phyloP scores from a whole-genome alignment of 192 early-diverging fungal genomes.

The Gamsiella multidivaricata region DNA sequence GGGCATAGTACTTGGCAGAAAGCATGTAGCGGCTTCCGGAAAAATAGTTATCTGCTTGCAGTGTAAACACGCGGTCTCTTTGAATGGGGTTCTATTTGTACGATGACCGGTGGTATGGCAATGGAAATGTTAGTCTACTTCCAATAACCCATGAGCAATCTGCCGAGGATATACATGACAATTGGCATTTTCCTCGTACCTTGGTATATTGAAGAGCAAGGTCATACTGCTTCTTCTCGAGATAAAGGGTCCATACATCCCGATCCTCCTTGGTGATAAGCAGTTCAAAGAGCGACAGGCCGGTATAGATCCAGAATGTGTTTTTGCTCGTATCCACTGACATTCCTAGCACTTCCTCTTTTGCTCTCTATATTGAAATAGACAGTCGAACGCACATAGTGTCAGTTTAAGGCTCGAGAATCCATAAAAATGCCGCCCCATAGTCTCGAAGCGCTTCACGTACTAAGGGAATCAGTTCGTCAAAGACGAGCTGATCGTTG shows the following conservation, averaged over 20 bases:
- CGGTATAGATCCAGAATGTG: constrained; percentile 94
- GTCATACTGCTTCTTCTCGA: constrained; percentile 86
- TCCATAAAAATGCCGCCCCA: background rate
- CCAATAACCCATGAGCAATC: no score
- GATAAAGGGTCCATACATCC: constrained; percentile 93
- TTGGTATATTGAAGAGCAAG: constrained; percentile 83
- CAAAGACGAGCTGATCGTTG: constrained; percentile 85
- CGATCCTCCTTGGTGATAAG: constrained; percentile 92
- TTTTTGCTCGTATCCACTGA: constrained; percentile 80
- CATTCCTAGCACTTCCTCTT: constrained; percentile 75
- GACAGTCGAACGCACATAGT: no score
- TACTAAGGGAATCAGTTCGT: constrained; percentile 82
- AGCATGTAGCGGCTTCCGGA: constrained; percentile 73
- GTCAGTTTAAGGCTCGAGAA: background rate
- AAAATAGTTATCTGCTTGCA: constrained; percentile 92
- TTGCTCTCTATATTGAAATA: constrained; percentile 55
- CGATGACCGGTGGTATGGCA: background rate
- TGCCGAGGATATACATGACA: no score
- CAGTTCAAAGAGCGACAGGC: constrained; percentile 87
- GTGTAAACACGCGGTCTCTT: constrained; percentile 79
- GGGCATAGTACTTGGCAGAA: constrained; percentile 90
- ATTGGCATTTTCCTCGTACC: constrained; percentile 47
- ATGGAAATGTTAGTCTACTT: constrained; percentile 1
- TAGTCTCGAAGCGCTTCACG: background rate
- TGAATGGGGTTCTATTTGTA: constrained; percentile 74